Base-by-base conservation (phyloP, 495 filamentous ascomycete genomes). In the Penicillium roqueforti region DNA sequence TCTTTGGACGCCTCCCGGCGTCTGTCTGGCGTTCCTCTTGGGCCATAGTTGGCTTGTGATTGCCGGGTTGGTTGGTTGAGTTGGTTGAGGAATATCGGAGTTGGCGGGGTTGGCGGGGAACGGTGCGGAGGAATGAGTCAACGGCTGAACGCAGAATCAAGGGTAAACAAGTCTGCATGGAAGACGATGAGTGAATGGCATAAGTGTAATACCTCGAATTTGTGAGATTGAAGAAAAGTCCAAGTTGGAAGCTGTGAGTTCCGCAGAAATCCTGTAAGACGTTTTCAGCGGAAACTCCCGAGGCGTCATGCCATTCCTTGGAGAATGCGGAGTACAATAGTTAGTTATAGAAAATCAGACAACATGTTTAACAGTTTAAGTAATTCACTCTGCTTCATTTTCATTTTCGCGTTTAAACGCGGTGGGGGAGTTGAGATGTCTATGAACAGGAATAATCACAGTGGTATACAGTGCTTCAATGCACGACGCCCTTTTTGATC, bases 401-500 rank as follows among this genome's bases (percentile, higher is more conserved):
- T 60, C 31, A 47, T 50, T 51, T 58, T 14, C 42, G 64, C 58
- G 61, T 56, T 39, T 57, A 40, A 23, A 52, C 52, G 58, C 63
- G 36, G 54, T 54, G 53, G 44, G 19, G 61, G 68, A 76, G 73
- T 61, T 66, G 73, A 63, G 66, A 68, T 51, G 59, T 73, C 73
- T 74, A 73, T 70, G 36, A 55, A 63, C 47, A 50, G 46, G 54
- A 57, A 57, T 38, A 47, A 47, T 41, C 43, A 59, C 59, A 60
- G 57, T 72, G 69, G 68, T 73, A 70, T 73, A 69, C 62, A 66
- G 50, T 60, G 55, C 46, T 16, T 26, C 42, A 58, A 50, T 55
- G 47, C 48, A 53, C 45, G 47, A 53, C 45, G 47, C 32, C 46
- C 57, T 8, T 63, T 68, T 68, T 63, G 29, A 62, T 48, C 60